Evolutionary conservation across 2,329 filamentous ascomycete genomes (phyloP).

Genomic region (Penicillium decumbens): DNA sequence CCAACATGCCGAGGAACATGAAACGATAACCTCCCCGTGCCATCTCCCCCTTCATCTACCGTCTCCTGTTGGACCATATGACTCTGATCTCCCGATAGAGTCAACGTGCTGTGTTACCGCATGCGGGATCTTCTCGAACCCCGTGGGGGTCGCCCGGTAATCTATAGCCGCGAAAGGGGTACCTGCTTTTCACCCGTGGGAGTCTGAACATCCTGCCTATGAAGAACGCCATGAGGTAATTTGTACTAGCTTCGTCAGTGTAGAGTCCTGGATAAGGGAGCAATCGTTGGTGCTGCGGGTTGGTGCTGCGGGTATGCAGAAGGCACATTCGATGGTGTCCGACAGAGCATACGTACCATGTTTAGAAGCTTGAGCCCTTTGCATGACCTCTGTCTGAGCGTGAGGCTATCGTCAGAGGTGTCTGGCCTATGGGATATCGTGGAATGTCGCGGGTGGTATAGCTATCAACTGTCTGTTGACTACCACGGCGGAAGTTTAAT

Average conservation of each 20-base stretch:
- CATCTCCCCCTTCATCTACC: background rate
- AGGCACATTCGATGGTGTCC: background rate
- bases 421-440: conserved; percentile 6
- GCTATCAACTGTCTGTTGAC: conserved; percentile 8
- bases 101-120: conserved; percentile 7
- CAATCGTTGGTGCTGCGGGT: background rate
- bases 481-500: conserved; percentile 14
- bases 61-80: background rate
- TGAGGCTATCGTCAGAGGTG: background rate
- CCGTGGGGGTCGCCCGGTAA: conserved; percentile 4
- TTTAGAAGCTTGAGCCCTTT: conserved; percentile 1
- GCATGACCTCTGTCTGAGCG: background rate
- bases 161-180: conserved; percentile 3
- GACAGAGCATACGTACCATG: background rate
- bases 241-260: conserved; percentile 1
- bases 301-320: background rate
- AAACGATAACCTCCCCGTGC: background rate
- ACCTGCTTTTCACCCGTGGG: conserved; percentile 9
- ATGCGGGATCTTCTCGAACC: conserved; percentile 4
- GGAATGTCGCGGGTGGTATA: conserved; percentile 6
- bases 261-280: background rate
- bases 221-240: conserved; percentile 11
- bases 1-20: conserved; percentile 16
- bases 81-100: conserved; percentile 1
- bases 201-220: background rate